Percentiles rank a stretch among this genome's conserved stretches.
Conservation (phyloP, 768 basidiomycete genomes). For the Amanita exitialis region DNA sequence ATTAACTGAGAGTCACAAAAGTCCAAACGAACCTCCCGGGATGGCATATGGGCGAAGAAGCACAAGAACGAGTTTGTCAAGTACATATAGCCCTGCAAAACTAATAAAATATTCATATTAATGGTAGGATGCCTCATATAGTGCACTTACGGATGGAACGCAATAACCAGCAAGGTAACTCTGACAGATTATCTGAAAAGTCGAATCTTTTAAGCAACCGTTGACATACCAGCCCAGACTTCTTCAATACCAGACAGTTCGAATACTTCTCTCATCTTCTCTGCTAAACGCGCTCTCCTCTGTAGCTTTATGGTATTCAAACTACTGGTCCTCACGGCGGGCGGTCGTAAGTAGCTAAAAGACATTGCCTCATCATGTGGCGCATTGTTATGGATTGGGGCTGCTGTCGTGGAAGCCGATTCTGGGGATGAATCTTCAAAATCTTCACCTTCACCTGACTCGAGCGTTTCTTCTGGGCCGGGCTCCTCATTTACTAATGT, state of each 20-base stretch:
- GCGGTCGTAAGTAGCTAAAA: not conserved
- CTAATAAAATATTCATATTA: constrained; percentile 23
- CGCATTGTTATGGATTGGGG: constrained; percentile 6
- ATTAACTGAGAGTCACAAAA: constrained; percentile 1
- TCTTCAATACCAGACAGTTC: constrained; percentile 73
- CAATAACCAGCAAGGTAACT: constrained; percentile 92
- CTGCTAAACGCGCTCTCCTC: constrained; percentile 65
- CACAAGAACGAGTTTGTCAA: constrained; percentile 88
- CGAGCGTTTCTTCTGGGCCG: constrained; percentile 24
- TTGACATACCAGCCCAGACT: constrained; percentile 64
- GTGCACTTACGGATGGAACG: constrained; percentile 72
- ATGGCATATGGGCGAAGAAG: constrained; percentile 94
- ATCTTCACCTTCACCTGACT: constrained; percentile 41
- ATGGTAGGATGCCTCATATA: not conserved
- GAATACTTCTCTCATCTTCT: constrained; percentile 86
- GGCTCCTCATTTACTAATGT: constrained; percentile 22
- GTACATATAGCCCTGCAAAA: constrained; percentile 97
- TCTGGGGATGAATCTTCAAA: constrained; percentile 48
- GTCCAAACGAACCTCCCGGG: constrained; percentile 55
- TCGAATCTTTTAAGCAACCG: not conserved
- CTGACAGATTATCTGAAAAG: constrained; percentile 24
- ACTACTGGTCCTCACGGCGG: constrained; percentile 42
- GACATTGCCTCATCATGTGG: not conserved
- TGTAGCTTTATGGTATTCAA: constrained; percentile 64
- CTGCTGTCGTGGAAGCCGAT: constrained; percentile 2